phyloP scores from a whole-genome alignment of 1,284 basidiomycete species.

The Mycena sp. region DNA sequence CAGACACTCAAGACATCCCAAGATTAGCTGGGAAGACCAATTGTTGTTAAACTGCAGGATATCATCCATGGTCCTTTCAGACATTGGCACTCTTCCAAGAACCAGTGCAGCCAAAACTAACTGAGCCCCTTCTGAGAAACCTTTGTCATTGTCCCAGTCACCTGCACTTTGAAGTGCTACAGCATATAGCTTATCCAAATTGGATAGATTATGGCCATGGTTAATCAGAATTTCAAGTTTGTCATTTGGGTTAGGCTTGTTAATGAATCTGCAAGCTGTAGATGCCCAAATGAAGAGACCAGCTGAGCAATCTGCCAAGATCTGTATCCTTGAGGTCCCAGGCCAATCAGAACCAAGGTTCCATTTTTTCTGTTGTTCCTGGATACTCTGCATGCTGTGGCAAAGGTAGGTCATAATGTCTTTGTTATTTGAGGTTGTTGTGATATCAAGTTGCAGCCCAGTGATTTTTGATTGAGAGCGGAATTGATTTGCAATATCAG shows the following conservation, averaged over 20 bases:
- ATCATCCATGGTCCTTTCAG: not conserved
- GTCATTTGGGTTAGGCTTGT: not conserved
- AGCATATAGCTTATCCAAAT: not conserved
- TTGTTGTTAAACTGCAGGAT: not conserved
- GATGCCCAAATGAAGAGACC: conserved; percentile 31
- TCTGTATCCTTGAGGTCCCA: not conserved
- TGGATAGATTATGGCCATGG: too few species aligned
- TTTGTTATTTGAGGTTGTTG: not conserved
- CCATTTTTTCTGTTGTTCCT: not conserved
- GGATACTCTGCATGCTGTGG: not conserved
- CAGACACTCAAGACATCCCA: not conserved
- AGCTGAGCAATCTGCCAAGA: conserved; percentile 8
- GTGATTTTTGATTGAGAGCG: not conserved
- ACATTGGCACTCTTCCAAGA: not conserved
- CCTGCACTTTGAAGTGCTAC: not conserved
- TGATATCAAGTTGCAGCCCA: not conserved
- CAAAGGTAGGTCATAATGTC: conserved; percentile 1
- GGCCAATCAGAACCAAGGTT: conserved; percentile 3
- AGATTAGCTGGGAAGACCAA: not conserved
- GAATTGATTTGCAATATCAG: conserved; percentile 10
- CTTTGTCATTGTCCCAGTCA: not conserved
- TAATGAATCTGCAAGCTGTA: conserved; percentile 9
- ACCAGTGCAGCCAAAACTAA: not conserved
- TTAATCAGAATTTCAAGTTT: not conserved
- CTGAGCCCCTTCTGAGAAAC: not conserved